These are phyloP conservation scores for Chalciporus piperatus DNA, from an alignment of 768 basidiomycete genomes.

Conservation along the genomic window DNA sequence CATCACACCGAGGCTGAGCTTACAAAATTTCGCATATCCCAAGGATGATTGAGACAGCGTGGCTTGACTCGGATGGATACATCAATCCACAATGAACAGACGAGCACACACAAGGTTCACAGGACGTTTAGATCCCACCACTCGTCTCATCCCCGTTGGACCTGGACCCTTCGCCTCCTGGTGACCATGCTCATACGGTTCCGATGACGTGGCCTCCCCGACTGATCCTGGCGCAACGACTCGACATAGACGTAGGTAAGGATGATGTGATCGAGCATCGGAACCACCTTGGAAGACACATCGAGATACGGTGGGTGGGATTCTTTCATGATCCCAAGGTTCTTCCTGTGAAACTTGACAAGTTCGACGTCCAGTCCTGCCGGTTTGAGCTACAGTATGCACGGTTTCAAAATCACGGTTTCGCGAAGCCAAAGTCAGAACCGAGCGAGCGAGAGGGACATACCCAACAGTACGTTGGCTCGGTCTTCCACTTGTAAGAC, in stretches of 20 bases:
- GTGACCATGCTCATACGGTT: background rate
- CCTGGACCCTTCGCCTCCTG: background rate
- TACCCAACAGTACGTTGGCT: slow-evolving; percentile 25
- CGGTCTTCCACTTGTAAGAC: slow-evolving; percentile 34
- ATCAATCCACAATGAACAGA: too few species aligned
- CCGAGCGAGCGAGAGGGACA: background rate
- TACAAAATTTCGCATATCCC: too few species aligned
- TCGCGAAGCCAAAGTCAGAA: background rate
- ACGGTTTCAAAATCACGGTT: background rate
- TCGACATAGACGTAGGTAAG: slow-evolving; percentile 28
- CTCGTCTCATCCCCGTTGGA: background rate
- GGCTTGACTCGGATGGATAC: too few species aligned
- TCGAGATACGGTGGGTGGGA: slow-evolving; percentile 26
- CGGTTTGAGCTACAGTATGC: slow-evolving; percentile 8
- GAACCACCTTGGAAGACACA: slow-evolving; percentile 15
- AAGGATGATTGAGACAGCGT: too few species aligned
- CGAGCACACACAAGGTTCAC: background rate
- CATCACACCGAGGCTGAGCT: too few species aligned
- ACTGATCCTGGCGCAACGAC: slow-evolving; percentile 21
- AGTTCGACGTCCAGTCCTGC: slow-evolving; percentile 10
- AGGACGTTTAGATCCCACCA: background rate
- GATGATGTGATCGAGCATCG: slow-evolving; percentile 28
- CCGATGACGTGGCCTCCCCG: background rate
- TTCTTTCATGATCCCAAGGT: slow-evolving; percentile 19
- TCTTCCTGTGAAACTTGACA: slow-evolving; percentile 25